Conservation (phyloP, 2,329 filamentous ascomycete genomes). For the Claviceps sp. region DNA sequence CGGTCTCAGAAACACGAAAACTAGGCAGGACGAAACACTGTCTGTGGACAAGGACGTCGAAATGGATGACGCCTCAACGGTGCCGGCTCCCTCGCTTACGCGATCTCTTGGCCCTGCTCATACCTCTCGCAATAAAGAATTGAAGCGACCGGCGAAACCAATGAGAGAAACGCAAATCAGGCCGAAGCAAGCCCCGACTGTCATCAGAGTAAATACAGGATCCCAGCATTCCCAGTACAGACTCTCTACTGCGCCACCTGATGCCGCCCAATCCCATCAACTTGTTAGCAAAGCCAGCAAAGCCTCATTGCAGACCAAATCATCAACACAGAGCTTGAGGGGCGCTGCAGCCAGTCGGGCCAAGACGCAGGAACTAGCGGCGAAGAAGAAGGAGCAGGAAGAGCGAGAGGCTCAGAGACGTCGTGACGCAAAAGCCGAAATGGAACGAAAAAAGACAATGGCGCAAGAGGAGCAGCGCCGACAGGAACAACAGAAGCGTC, state of each 20-base stretch:
- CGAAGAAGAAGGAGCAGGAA: constrained; percentile 74
- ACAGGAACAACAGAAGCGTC: constrained; percentile 43
- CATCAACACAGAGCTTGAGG: constrained; percentile 48
- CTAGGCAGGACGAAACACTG: constrained; percentile 19
- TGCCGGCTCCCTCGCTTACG: constrained; percentile 48
- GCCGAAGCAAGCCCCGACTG: constrained; percentile 51
- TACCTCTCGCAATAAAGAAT: constrained; percentile 34
- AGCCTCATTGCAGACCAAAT: constrained; percentile 45
- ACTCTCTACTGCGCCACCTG: constrained; percentile 44
- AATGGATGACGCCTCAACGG: constrained; percentile 40
- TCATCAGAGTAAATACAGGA: constrained; percentile 57
- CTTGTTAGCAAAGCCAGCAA: constrained; percentile 54
- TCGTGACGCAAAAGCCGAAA: constrained; percentile 66
- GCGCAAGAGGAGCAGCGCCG: constrained; percentile 51
- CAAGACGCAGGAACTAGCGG: constrained; percentile 61
- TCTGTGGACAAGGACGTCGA: constrained; percentile 32
- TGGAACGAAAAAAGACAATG: constrained; percentile 62
- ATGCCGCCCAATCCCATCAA: constrained; percentile 26
- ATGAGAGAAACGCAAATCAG: constrained; percentile 45
- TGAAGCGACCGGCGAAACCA: constrained; percentile 49
- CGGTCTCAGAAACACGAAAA: constrained; percentile 39
- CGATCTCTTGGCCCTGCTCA: constrained; percentile 35
- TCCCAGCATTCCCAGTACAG: constrained; percentile 48
- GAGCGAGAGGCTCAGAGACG: constrained; percentile 68
- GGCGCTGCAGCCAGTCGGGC: constrained; percentile 43